Conservation (phyloP, 192 early-diverging fungal species). For the Allomyces macrogynus region DNA sequence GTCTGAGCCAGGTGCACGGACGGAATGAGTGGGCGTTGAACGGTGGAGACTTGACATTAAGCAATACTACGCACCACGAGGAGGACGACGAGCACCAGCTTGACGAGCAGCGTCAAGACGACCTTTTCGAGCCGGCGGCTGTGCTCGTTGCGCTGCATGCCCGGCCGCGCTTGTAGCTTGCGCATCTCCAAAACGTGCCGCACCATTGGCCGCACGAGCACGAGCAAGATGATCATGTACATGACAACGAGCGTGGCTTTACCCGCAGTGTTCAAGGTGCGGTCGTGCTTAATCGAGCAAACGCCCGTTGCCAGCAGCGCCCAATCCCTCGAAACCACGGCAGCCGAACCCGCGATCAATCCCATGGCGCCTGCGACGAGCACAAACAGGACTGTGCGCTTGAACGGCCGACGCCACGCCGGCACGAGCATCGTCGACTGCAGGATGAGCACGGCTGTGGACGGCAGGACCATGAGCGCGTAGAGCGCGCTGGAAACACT, state of each 20-base stretch:
- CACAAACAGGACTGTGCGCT: neutral
- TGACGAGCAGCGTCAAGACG: neutral
- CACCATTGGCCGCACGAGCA: neutral
- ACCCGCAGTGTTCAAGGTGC: neutral
- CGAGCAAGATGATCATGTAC: neutral
- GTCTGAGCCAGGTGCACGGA: neutral
- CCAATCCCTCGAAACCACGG: neutral
- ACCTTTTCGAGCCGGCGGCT: neutral
- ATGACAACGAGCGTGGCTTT: neutral
- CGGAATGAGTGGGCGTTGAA: no score
- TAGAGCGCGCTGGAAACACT: neutral
- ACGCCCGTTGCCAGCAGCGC: neutral
- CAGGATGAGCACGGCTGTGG: neutral
- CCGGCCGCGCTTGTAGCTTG: neutral
- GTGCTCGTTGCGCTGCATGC: neutral
- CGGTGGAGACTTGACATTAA: no score
- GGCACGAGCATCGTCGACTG: neutral
- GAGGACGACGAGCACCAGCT: neutral
- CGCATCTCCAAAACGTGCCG: neutral
- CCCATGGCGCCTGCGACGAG: neutral
- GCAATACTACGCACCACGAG: no score
- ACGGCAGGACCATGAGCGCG: neutral
- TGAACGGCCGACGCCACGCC: neutral
- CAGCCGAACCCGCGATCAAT: neutral
- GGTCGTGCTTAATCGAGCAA: neutral